Evolutionary conservation across 2,329 filamentous ascomycete genomes (phyloP).

Genomic region (Fusarium ambrosium): DNA sequence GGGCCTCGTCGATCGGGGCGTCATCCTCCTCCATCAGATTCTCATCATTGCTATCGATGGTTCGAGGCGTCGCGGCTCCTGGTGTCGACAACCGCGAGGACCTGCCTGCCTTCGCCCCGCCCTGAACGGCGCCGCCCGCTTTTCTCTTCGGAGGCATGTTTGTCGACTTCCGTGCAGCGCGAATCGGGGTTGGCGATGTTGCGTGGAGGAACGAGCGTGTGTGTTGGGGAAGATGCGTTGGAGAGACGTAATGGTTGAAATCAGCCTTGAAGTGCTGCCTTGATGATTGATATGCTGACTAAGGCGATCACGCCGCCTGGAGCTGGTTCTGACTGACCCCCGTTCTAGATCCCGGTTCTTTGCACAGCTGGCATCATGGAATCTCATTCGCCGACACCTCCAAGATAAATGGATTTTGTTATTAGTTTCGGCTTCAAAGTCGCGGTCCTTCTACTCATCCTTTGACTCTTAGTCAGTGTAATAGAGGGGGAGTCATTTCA

Average conservation of each 20-base stretch:
- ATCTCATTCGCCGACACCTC: no score
- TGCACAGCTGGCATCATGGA: no score
- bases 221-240: neutral
- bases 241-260: slow-evolving; percentile 6
- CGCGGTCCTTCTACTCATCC: no score
- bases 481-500: no score
- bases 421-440: no score
- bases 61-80: slow-evolving; percentile 71
- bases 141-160: slow-evolving; percentile 80
- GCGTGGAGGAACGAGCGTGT: slow-evolving; percentile 6
- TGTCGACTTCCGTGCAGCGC: slow-evolving; percentile 31
- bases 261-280: slow-evolving; percentile 22
- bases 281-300: slow-evolving; percentile 32
- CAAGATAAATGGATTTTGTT: no score
- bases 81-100: slow-evolving; percentile 72
- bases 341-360: no score
- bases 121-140: slow-evolving; percentile 64
- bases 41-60: slow-evolving; percentile 68
- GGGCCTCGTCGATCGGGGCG: slow-evolving; percentile 63
- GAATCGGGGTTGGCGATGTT: slow-evolving; percentile 13
- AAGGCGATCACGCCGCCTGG: slow-evolving; percentile 18
- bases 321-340: neutral
- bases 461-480: no score
- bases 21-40: slow-evolving; percentile 59
- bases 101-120: slow-evolving; percentile 67